Evolutionary conservation across 257 asterid genomes (phyloP).

Genomic region (Paraleonurus japonicus): DNA sequence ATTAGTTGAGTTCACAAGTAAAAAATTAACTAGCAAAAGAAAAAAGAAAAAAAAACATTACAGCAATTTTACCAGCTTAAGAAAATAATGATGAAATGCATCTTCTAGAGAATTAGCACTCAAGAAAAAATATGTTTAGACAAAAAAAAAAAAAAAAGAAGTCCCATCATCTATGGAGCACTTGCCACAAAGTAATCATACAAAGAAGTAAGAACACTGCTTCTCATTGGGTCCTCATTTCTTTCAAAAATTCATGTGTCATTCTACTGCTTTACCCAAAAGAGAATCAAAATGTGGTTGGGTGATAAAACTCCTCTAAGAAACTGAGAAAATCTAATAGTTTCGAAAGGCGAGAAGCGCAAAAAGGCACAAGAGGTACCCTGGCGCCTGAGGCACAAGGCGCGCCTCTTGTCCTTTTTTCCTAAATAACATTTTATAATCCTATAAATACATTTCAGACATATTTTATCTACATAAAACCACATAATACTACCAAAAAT

Average conservation of each 20-base stretch:
- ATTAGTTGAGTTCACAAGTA: background rate
- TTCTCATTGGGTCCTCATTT: constrained; percentile 3
- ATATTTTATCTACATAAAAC: too few relatives aligned
- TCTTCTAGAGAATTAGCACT: background rate
- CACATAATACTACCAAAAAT: too few relatives aligned
- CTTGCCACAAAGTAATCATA: background rate
- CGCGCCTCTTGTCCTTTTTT: too few relatives aligned
- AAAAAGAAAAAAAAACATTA: background rate
- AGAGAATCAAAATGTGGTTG: background rate
- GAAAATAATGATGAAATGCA: background rate
- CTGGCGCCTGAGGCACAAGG: too few relatives aligned
- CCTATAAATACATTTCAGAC: too few relatives aligned
- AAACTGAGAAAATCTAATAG: too few relatives aligned
- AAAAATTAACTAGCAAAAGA: background rate
- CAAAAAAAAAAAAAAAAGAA: background rate
- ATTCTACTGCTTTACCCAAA: background rate
- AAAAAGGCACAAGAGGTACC: too few relatives aligned
- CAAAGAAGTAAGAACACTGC: background rate
- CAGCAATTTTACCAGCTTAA: background rate
- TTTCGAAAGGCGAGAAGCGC: too few relatives aligned
- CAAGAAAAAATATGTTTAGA: too few relatives aligned
- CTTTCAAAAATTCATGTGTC: background rate
- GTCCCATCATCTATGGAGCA: background rate
- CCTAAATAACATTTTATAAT: too few relatives aligned
- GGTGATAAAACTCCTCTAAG: background rate